Evolutionary conservation across 768 basidiomycete genomes (phyloP).

Genomic region (Gymnopilus junonius): DNA sequence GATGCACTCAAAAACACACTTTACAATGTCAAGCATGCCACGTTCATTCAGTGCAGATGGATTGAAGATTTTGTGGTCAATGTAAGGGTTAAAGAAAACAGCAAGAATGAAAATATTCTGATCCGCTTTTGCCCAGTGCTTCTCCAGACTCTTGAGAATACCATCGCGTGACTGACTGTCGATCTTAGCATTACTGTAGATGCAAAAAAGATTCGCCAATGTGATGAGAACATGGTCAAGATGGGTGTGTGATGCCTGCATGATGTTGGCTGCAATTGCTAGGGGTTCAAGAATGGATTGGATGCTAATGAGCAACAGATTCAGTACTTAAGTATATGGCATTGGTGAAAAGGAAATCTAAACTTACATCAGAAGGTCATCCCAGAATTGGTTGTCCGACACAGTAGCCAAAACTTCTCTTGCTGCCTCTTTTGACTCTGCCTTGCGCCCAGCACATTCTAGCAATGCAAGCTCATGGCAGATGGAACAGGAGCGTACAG

Average conservation of each 20-base stretch:
- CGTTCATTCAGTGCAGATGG: not conserved
- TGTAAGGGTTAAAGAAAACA: conserved; percentile 37
- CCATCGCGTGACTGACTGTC: conserved; percentile 11
- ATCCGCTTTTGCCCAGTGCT: conserved; percentile 34
- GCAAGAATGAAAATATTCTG: too few species aligned
- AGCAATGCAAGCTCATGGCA: conserved; percentile 11
- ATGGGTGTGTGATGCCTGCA: conserved; percentile 27
- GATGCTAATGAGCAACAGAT: not conserved
- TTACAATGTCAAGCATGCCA: not conserved
- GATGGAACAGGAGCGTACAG: conserved; percentile 3
- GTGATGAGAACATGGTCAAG: conserved; percentile 37
- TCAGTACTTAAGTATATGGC: too few species aligned
- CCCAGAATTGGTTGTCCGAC: conserved; percentile 24
- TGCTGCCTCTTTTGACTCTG: too few species aligned
- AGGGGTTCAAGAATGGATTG: conserved; percentile 34
- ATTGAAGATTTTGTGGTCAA: conserved; percentile 4
- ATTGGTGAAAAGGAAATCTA: not conserved
- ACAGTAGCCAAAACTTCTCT: too few species aligned
- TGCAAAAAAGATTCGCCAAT: conserved; percentile 30
- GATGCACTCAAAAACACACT: not conserved
- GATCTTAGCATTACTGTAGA: conserved; percentile 16
- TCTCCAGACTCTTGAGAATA: conserved; percentile 33
- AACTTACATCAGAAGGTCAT: conserved; percentile 15
- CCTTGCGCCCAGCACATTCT: conserved; percentile 15
- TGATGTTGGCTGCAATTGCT: conserved; percentile 36